Conservation (phyloP, 306 rosid genomes). For the Inga leiocalycina region DNA sequence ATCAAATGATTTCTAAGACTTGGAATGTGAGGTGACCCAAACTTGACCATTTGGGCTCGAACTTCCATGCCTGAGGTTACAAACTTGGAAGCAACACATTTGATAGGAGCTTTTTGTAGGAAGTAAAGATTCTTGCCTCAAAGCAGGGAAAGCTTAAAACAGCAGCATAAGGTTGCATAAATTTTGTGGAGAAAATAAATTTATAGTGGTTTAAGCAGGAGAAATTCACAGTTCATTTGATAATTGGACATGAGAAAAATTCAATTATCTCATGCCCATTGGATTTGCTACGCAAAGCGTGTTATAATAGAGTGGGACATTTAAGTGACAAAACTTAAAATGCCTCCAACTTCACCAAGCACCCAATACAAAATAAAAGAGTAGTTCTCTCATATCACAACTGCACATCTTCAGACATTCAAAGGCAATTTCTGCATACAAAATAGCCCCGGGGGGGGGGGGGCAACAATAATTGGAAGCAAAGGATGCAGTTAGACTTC, state of each 20-base stretch:
- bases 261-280: neutral
- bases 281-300: neutral
- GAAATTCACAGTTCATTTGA: neutral
- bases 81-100: conserved; percentile 59
- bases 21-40: conserved; percentile 51
- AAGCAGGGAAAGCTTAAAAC: neutral
- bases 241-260: neutral
- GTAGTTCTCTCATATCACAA: neutral
- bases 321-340: conserved; percentile 36
- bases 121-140: conserved; percentile 19
- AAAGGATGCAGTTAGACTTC: conserved; percentile 30
- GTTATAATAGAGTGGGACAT: conserved; percentile 42
- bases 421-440: conserved; percentile 21
- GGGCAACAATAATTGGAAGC: conserved; percentile 37
- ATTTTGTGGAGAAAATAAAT: neutral
- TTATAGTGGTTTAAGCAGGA: neutral
- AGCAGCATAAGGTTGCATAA: neutral
- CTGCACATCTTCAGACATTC: neutral
- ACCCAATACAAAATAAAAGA: neutral
- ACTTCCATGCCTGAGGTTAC: conserved; percentile 54
- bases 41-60: conserved; percentile 68
- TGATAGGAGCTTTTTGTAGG: conserved; percentile 50
- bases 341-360: conserved; percentile 20
- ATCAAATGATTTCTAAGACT: conserved; percentile 53
- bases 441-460: conserved; percentile 15